Base-by-base conservation (phyloP, 2,329 filamentous ascomycete species). In the Clarireedia paspali region DNA sequence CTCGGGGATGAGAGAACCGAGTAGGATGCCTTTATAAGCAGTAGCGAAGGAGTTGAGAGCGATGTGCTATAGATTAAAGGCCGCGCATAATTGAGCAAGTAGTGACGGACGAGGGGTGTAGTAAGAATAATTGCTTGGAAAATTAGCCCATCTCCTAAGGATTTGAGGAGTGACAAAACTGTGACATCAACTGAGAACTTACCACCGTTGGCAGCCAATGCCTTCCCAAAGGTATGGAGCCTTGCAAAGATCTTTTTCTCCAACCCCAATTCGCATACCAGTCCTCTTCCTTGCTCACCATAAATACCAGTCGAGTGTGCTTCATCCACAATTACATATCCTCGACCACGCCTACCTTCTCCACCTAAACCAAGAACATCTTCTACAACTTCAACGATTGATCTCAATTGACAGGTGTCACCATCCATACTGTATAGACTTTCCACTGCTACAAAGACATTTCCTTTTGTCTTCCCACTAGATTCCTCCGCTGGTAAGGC, bases 191-290 rank as follows among this genome's bases (percentile, higher is more conserved):
- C 48, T 7, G 20, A 5, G 1, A 2, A 4, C 62, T 50, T 49
- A 61, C 67, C 68, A 62, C 73, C 73, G 44, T 64, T 67, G 15
- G 66, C 65, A 0, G 70, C 77, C 26, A 82, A 59, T 0, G 77
- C 77, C 63, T 83, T 82, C 12, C 77, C 74, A 66, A 74, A 81
- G 0, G 76, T 79, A 61, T 82, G 77, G 5, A 80, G 34, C 72
- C 65, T 34, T 77, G 71, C 39, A 78, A 77, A 61, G 78, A 76
- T 12, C 74, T 69, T 62, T 10, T 75, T 70, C 57, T 82, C 72
- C 0, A 83, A 60, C 0, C 77, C 79, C 2, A 81, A 66, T 38
- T 70, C 67, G 55, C 72, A 73, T 4, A 82, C 77, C 4, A 81
- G 64, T 0, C 79, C 79, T 0, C 68, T 67, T 0, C 80, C 80